phyloP scores from a whole-genome alignment of 1,284 basidiomycete genomes.

The Ganoderma resinaceum region DNA sequence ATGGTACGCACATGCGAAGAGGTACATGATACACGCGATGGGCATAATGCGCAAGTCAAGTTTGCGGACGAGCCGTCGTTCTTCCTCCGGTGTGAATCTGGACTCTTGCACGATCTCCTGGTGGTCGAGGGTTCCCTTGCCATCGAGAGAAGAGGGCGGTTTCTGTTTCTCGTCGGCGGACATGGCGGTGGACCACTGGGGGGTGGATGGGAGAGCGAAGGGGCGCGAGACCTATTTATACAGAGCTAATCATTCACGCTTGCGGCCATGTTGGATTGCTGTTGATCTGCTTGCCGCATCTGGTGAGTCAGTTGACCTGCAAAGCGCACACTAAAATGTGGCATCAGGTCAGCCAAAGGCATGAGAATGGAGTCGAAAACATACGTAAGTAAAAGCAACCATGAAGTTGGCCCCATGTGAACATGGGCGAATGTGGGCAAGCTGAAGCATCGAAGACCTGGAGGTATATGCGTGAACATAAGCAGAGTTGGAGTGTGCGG shows the following conservation, averaged over 20 bases:
- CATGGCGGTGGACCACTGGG: not conserved
- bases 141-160: not conserved
- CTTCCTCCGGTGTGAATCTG: conserved; percentile 42
- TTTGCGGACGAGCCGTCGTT: conserved; percentile 63
- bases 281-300: not conserved
- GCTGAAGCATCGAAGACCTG: too few relatives aligned
- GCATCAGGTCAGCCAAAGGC: too few relatives aligned
- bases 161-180: conserved; percentile 1
- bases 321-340: not conserved
- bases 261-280: not conserved
- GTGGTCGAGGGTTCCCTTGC: not conserved
- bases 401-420: too few relatives aligned
- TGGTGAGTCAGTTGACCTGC: not conserved
- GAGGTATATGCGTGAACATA: too few relatives aligned
- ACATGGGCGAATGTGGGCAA: too few relatives aligned
- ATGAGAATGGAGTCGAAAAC: too few relatives aligned
- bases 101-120: not conserved
- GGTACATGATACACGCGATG: conserved; percentile 68
- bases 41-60: conserved; percentile 70
- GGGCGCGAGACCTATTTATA: not conserved
- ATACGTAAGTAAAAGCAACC: too few relatives aligned
- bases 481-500: too few relatives aligned
- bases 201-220: not conserved
- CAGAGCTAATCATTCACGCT: not conserved
- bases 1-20: conserved; percentile 66